Conservation (phyloP, 257 asterid genomes). For the Thymus mandschuricus region DNA sequence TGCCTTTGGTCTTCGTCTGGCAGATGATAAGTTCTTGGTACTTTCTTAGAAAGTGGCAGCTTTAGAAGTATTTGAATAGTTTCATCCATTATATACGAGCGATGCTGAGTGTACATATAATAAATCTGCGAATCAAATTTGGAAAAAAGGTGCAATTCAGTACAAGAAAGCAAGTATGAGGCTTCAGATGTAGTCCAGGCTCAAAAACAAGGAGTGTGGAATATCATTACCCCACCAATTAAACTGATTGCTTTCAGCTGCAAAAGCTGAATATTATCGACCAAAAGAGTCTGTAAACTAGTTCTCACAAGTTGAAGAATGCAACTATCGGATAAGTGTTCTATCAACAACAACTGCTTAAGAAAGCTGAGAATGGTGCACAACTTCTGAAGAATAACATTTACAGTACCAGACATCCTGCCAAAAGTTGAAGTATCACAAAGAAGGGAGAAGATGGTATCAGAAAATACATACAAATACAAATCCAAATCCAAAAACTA, state of each 20-base stretch:
- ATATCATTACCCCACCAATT: conserved; percentile 82
- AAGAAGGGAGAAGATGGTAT: conserved; percentile 22
- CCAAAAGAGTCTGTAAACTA: conserved; percentile 83
- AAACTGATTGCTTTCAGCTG: conserved; percentile 94
- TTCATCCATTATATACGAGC: conserved; percentile 94
- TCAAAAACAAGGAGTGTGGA: conserved; percentile 35
- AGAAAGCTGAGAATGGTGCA: conserved; percentile 88
- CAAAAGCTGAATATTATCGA: conserved; percentile 89
- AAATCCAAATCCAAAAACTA: not conserved
- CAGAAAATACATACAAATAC: not conserved
- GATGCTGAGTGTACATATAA: conserved; percentile 72
- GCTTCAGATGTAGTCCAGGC: conserved; percentile 29
- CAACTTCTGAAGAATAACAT: conserved; percentile 84
- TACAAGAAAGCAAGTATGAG: conserved; percentile 29
- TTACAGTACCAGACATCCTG: conserved; percentile 76
- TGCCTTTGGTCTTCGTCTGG: conserved; percentile 97
- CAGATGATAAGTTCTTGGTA: conserved; percentile 90
- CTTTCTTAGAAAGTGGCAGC: conserved; percentile 85
- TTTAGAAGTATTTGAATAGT: conserved; percentile 84
- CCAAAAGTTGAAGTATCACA: conserved; percentile 31
- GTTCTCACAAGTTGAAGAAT: conserved; percentile 91
- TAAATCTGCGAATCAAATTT: conserved; percentile 60
- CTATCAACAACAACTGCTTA: conserved; percentile 77
- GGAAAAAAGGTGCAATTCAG: conserved; percentile 34
- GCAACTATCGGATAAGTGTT: conserved; percentile 95